These are phyloP conservation scores for Linnemannia hyalina DNA, from an alignment of 192 early-diverging fungal species.

Conservation along the genomic window DNA sequence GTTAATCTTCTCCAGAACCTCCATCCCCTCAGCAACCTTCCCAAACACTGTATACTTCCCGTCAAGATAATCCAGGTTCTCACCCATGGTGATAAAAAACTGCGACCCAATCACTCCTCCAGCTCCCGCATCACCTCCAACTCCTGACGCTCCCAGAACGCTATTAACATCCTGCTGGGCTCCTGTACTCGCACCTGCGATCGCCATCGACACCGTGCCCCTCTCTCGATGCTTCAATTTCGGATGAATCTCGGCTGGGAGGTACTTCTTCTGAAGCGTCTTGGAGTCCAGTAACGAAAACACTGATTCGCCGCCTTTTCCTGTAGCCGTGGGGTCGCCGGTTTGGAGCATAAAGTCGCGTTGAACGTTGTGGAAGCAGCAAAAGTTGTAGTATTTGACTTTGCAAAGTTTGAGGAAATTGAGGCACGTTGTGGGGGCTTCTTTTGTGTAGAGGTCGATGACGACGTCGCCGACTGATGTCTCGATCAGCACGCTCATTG, in stretches of 20 bases:
- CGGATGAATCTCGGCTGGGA: conserved; percentile 84
- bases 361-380: conserved; percentile 85
- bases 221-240: conserved; percentile 82
- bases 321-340: conserved; percentile 81
- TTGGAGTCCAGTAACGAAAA: conserved; percentile 70
- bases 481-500: conserved; percentile 81
- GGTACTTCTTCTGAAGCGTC: conserved; percentile 65
- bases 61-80: conserved; percentile 83
- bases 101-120: conserved; percentile 80
- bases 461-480: conserved; percentile 93
- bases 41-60: conserved; percentile 91
- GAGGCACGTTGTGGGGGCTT: conserved; percentile 75
- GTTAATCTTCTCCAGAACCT: conserved; percentile 87
- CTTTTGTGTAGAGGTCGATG: conserved; percentile 83
- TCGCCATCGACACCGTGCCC: conserved; percentile 86
- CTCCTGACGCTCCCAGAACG: conserved; percentile 20
- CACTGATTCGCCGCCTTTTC: conserved; percentile 77
- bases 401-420: conserved; percentile 95
- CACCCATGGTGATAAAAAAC: conserved; percentile 87
- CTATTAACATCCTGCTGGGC: conserved; percentile 38
- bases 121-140: conserved; percentile 34
- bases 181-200: conserved; percentile 58
- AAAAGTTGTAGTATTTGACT: conserved; percentile 88
- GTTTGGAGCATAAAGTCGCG: conserved; percentile 84
- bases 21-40: conserved; percentile 89